A percentile compares a stretch with the other conserved stretches of the same genome.
These are phyloP conservation scores for Populus hybrid DNA, from an alignment of 441 rosid species.

Conservation along the genomic window DNA sequence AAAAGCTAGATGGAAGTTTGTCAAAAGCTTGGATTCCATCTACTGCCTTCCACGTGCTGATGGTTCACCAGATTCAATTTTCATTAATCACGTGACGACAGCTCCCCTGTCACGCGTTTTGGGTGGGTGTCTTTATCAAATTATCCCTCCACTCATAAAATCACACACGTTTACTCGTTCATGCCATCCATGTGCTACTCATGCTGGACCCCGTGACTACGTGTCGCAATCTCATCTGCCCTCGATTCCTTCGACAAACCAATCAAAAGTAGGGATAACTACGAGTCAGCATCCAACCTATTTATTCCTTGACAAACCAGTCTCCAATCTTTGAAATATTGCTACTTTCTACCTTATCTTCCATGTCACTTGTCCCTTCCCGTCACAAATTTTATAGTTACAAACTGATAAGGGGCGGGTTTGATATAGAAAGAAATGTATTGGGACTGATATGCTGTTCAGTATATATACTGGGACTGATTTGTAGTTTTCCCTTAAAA, in stretches of 20 bases:
- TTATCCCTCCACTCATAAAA: background rate
- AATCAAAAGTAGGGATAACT: background rate
- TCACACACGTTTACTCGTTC: slow-evolving; percentile 23
- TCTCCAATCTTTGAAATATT: background rate
- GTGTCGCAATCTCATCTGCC: slow-evolving; percentile 6
- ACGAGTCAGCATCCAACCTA: background rate
- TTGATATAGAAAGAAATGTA: background rate
- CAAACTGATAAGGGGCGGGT: background rate
- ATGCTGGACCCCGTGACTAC: background rate
- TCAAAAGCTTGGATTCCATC: no score
- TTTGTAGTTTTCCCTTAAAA: background rate
- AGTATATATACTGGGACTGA: background rate
- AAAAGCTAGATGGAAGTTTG: no score
- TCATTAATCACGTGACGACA: slow-evolving; percentile 3
- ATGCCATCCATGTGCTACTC: slow-evolving; percentile 25
- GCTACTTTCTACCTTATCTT: background rate
- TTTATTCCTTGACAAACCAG: no score
- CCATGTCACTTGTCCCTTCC: background rate
- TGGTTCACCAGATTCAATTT: slow-evolving; percentile 10
- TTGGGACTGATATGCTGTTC: no score
- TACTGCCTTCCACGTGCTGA: background rate
- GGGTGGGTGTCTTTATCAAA: slow-evolving; percentile 16
- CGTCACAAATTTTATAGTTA: no score
- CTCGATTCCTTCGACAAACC: background rate
- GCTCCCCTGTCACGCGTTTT: slow-evolving; percentile 29